Percentiles rank a stretch among this genome's conserved stretches.
Evolutionary conservation across 192 early-diverging fungal species (phyloP).

Genomic region (Backusella parvicylindrica): DNA sequence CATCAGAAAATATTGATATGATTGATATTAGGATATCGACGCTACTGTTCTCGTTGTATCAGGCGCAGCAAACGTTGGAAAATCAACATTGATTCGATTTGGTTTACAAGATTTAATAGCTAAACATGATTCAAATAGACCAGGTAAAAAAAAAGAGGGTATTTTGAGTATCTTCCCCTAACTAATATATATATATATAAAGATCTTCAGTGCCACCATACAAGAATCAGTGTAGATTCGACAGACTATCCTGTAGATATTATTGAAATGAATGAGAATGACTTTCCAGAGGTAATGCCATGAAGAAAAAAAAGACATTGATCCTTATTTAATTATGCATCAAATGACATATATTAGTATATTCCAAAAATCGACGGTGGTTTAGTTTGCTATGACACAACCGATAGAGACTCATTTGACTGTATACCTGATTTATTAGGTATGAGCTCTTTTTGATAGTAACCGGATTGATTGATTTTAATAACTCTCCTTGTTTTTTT

Average conservation of each 20-base stretch:
- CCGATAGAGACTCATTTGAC: constrained; percentile 22
- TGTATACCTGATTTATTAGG: constrained; percentile 30
- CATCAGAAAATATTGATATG: background rate
- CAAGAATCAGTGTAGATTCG: background rate
- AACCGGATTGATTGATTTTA: background rate
- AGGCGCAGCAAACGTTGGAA: constrained; percentile 23
- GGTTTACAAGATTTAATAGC: constrained; percentile 9
- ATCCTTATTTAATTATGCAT: background rate
- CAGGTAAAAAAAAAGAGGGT: background rate
- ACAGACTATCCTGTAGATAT: background rate
- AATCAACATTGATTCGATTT: constrained; percentile 23
- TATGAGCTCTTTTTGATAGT: background rate
- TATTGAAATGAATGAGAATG: constrained; percentile 1
- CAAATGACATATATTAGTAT: background rate
- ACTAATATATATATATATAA: background rate
- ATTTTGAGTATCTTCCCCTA: background rate
- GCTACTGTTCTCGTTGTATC: constrained; percentile 20
- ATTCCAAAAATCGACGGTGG: constrained; percentile 19
- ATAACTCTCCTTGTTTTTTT: background rate
- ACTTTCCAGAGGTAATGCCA: constrained; percentile 2
- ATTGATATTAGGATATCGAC: background rate
- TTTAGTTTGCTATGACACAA: constrained; percentile 30
- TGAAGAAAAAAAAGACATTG: background rate
- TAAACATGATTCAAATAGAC: constrained; percentile 11
- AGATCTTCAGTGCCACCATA: constrained; percentile 14